Evolutionary conservation across 768 basidiomycete genomes (phyloP), one percentile per base, ranked within the genome.

Genomic region (Boletales sp.): DNA sequence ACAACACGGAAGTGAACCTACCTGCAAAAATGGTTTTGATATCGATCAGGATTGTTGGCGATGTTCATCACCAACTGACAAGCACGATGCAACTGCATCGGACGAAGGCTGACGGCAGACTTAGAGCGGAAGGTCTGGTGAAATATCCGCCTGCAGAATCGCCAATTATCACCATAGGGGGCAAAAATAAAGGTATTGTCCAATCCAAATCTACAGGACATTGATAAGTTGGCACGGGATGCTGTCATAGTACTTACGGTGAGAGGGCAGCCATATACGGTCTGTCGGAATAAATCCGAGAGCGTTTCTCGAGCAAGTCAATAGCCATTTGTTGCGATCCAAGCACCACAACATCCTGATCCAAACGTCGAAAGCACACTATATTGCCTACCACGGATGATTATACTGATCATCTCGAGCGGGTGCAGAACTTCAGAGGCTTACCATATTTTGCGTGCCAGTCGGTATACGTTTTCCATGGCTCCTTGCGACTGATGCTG

Each of bases 221-320:
- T 6, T 39, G 18, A 13, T 39, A 21, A 39, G 2, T 12, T 13
- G 37, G 17, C 37, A 39, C n/a, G 3, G 10, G 4, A 39, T 17
- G 12, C 19, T 13, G 21, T 41, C 17, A 30, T 5, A 32, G 11
- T 21, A 44, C 51, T 48, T 25, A 55, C 57, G 51, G 53, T 8
- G 19, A 19, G 8, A 44, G 7, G 7, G 31, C 56, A 17, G 54
- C 52, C 17, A 64, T 11, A 13, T 32, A 49, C 3, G 80, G 80
- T 8, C 80, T 73, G 55, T 77, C 77, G 11, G 78, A 78, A 55
- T 79, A 79, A 19, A 74, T 70, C 9, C 59, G 56, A 13, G 75
- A 73, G 9, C 75, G 72, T 36, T 67, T 64, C 44, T 78, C 75
- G 36, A 82, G 65, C 7, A 81, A 65, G 44, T 78, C 78, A n/a